Base-by-base conservation (phyloP, 345 rosid genomes). In the Erysimum cheiranthoides region DNA sequence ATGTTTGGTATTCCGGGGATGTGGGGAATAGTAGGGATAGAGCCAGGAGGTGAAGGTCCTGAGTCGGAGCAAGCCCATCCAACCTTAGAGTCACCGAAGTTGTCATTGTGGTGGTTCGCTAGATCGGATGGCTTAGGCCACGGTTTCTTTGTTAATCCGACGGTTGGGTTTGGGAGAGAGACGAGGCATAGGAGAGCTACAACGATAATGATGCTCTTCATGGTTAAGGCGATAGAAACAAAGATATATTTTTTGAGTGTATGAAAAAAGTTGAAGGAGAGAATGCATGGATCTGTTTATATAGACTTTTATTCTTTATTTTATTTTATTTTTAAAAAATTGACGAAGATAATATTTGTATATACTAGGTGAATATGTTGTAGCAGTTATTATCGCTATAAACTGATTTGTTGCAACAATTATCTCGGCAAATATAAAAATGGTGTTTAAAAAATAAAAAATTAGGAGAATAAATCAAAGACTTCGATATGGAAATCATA, bases 71-170 rank as follows among this genome's bases (percentile, higher is more conserved):
- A 77, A 47, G 80, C 76, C 80, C 80, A 77, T 35, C 61, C 28
- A 28, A 39, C 12, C 21, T 77, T 71, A 36, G 76, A 77, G 16
- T 65, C 72, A 47, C 73, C 80, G 0, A 57, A 57, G 43, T 70
- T 70, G 3, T 16, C 39, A 47, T 46, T 38, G 68, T 71, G 61
- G 50, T 57, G 61, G 50, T 57, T 65, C 43, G 76, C 76, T 71
- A 77, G 68, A 40, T 77, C 72, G 3, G 76, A 77, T 0, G 80
- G 80, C 11, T n/a, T 64, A 65, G 80, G 72, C 80, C 80, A 77
- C 0, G 61, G 38, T 39, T 77, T 76, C 57, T 76, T 63, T 54
- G 56, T 42, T 61, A 18, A 43, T 4, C 75, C 71, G 10, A 76
- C 2, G 52, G 75, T 70, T 5, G 42, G 60, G 2, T 62, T 63